Percentiles rank a stretch among this genome's conserved stretches.
Conservation (phyloP, 2,329 filamentous ascomycete genomes). For the Ophiocordyceps unilateralis region DNA sequence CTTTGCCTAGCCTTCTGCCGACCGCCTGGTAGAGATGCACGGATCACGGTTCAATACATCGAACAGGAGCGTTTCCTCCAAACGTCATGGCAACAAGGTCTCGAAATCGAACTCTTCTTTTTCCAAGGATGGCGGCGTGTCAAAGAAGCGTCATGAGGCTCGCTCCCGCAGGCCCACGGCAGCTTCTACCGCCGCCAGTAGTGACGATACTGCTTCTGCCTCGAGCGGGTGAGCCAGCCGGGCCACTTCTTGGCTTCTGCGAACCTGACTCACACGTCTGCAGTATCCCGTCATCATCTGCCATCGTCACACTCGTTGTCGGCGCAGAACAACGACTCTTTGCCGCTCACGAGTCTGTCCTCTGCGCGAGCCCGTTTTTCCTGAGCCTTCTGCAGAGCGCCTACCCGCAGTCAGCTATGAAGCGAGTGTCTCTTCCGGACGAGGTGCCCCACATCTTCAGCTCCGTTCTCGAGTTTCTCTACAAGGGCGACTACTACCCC, state of each 20-base stretch:
- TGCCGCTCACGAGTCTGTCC: constrained; percentile 76
- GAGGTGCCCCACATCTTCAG: constrained; percentile 87
- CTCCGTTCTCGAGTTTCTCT: constrained; percentile 76
- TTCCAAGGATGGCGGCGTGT: constrained; percentile 34
- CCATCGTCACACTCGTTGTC: constrained; percentile 66
- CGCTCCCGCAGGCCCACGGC: constrained; percentile 29
- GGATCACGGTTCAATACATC: constrained; percentile 24
- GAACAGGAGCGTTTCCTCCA: constrained; percentile 32
- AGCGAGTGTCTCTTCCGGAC: constrained; percentile 63
- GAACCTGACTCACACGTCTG: background rate
- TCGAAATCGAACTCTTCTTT: constrained; percentile 36
- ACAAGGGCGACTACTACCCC: constrained; percentile 88
- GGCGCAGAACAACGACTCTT: constrained; percentile 76
- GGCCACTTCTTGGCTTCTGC: background rate
- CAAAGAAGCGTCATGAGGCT: constrained; percentile 36
- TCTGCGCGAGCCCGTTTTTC: constrained; percentile 68
- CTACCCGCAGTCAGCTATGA: constrained; percentile 23
- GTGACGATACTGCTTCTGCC: constrained; percentile 16
- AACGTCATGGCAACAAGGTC: constrained; percentile 24
- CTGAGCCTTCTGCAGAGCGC: constrained; percentile 16
- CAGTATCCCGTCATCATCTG: constrained; percentile 37
- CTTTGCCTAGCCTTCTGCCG: too few species aligned
- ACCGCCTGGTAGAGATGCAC: constrained; percentile 26
- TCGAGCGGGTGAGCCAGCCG: background rate
- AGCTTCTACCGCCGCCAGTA: constrained; percentile 19